Conservation (phyloP, 2,329 filamentous ascomycete species). For the Cercospora sp. region DNA sequence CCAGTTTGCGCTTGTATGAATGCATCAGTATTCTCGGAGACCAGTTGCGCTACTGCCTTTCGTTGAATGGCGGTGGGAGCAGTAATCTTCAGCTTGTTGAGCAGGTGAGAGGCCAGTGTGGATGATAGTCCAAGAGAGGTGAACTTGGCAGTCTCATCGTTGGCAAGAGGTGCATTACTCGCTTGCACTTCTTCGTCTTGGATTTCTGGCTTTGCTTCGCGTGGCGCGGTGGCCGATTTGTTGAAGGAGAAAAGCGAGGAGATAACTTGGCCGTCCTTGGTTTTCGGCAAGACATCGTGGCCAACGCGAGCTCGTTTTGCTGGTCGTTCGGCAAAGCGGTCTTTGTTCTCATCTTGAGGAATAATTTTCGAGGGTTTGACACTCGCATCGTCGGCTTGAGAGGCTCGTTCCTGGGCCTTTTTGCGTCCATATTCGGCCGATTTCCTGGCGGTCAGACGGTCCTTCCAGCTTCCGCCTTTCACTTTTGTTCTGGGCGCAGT, state of each 20-base stretch:
- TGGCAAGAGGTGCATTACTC: constrained; percentile 80
- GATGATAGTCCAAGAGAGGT: constrained; percentile 80
- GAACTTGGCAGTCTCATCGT: constrained; percentile 81
- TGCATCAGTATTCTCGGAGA: constrained; percentile 80
- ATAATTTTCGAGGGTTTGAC: neutral
- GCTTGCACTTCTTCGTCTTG: constrained; percentile 58
- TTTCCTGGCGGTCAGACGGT: constrained; percentile 78
- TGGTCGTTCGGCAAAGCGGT: constrained; percentile 15
- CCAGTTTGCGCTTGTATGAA: constrained; percentile 97
- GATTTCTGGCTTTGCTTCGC: constrained; percentile 42
- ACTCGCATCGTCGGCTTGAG: neutral
- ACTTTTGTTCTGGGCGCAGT: constrained; percentile 63
- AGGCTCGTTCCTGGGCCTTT: constrained; percentile 37
- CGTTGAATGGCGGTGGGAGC: constrained; percentile 94
- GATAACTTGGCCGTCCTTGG: constrained; percentile 56
- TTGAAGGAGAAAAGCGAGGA: constrained; percentile 94
- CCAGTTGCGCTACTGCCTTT: constrained; percentile 76
- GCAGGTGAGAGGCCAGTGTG: constrained; percentile 76
- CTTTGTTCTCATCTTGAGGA: neutral
- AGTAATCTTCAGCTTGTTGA: constrained; percentile 82
- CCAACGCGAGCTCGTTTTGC: constrained; percentile 26
- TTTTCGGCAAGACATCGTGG: constrained; percentile 22
- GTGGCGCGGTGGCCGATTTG: constrained; percentile 65
- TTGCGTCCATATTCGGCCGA: constrained; percentile 57
- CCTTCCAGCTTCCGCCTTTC: constrained; percentile 91